Base-by-base conservation (phyloP, 1,284 basidiomycete species). In the Cryptococcus deneoformans region DNA sequence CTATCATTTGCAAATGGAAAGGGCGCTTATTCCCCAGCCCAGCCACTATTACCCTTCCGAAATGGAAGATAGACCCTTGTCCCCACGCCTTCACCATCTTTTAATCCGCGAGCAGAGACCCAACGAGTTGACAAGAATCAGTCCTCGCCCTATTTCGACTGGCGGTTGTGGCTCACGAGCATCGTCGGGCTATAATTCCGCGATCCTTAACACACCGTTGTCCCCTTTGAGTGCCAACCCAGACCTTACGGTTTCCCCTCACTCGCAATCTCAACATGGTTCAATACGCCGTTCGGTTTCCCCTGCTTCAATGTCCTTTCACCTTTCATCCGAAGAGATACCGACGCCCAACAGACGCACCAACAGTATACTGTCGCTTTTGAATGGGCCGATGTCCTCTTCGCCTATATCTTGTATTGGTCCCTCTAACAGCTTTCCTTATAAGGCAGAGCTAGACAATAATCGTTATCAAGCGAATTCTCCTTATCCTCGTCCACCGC, bases 81-180 rank as follows among this genome's bases (percentile, higher is more conserved):
- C 63, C 12, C 60, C 58, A 7, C 54, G 59, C 7, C 57, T 61
- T 35, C 59, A 61, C 11, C 63, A 69, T 46, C 61, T 67, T 9
- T 45, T 66, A 29, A 67, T 69, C 40, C 57, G 63, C 16, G 67
- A 29, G 29, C 29, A 29, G 29, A 29, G 29, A 29, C 5, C 29
- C 29, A 29, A 67, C 36, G 62, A 66, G 4, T 40, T n/a, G 16
- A 63, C 61, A 9, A 61, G 59, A 16, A 14, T 29, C 14, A 47
- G 46, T 34, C 46, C 29, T 35, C 43, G 34, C 6, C 49, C 63
- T 7, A 52, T 60, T 29, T 37, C 52, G 43, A 56, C 61, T 11
- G 42, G 40, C 24, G 50, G 34, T 5, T 20, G 35, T 12, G 44
- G 37, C 40, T 12, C 47, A n/a, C 54, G 6, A 34, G 37, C 48